A percentile compares a stretch with the other conserved stretches of the same genome.
phyloP scores from a whole-genome alignment of 1,139 yeast genomes.

The Chernovozyma sophiae-reginae region DNA sequence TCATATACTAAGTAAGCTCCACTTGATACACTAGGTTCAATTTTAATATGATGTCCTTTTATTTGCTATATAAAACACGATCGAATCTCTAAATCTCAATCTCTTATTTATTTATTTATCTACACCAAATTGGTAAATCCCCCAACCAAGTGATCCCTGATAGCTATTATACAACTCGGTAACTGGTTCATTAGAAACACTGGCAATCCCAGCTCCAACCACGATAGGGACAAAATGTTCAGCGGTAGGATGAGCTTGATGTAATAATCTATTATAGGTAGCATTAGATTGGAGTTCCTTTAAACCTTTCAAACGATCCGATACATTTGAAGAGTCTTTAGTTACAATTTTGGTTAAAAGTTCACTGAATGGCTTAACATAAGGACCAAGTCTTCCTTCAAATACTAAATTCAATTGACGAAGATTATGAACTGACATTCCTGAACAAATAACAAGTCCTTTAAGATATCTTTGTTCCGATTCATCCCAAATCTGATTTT shows the following conservation, averaged over 20 bases:
- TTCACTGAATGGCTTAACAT: slow-evolving; percentile 47
- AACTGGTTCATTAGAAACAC: slow-evolving; percentile 24
- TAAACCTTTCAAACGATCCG: slow-evolving; percentile 22
- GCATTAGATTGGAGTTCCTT: slow-evolving; percentile 24
- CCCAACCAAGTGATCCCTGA: slow-evolving; percentile 60
- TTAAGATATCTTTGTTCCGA: slow-evolving; percentile 24
- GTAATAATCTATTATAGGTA: slow-evolving; percentile 30
- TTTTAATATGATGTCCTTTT: no score
- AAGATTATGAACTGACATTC: slow-evolving; percentile 77
- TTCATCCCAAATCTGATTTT: slow-evolving; percentile 35
- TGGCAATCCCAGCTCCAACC: slow-evolving; percentile 61
- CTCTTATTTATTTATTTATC: no score
- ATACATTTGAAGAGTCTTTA: slow-evolving; percentile 14
- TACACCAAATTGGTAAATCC: slow-evolving; percentile 51
- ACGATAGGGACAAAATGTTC: slow-evolving; percentile 72
- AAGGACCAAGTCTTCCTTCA: slow-evolving; percentile 35
- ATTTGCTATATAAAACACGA: no score
- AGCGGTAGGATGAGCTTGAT: slow-evolving; percentile 64
- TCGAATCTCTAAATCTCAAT: no score
- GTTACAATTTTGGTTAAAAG: slow-evolving; percentile 31
- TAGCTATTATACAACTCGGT: slow-evolving; percentile 46
- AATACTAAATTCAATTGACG: slow-evolving; percentile 41
- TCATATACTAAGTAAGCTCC: no score
- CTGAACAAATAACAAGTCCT: slow-evolving; percentile 58
- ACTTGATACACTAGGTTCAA: no score